A percentile compares a stretch with the other conserved stretches of the same genome.
Evolutionary conservation across 441 rosid genomes (phyloP).

Genomic region (Arabidopsis lyrata): DNA sequence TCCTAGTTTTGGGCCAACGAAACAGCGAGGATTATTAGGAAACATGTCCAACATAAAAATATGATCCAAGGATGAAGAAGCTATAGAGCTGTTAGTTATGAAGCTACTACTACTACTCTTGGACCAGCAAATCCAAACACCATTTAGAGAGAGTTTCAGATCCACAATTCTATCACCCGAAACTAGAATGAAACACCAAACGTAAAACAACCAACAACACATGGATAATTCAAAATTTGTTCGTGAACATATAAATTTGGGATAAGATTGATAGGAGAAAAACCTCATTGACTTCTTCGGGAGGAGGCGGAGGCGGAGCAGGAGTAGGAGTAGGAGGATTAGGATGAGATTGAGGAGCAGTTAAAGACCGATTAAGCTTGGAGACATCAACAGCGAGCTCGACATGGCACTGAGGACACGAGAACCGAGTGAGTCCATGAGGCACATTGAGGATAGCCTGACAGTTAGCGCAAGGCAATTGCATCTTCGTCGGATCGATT

Average conservation of each 20-base stretch:
- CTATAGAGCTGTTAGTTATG: neutral
- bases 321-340: conserved; percentile 44
- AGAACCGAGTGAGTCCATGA: conserved; percentile 82
- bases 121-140: conserved; percentile 1
- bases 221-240: neutral
- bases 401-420: conserved; percentile 89
- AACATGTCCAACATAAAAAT: conserved; percentile 26
- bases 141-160: conserved; percentile 17
- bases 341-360: conserved; percentile 47
- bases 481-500: conserved; percentile 98
- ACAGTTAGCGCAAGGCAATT: conserved; percentile 94
- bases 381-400: conserved; percentile 88
- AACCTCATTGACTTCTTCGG: conserved; percentile 97
- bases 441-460: conserved; percentile 97
- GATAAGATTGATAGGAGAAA: conserved; percentile 2
- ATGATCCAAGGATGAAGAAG: conserved; percentile 9
- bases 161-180: conserved; percentile 4
- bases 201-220: conserved; percentile 6
- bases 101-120: conserved; percentile 15
- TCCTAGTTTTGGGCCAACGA: conserved; percentile 58
- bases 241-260: no score
- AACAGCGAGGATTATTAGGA: conserved; percentile 30
- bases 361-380: conserved; percentile 61
- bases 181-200: conserved; percentile 16
- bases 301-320: conserved; percentile 53